Conservation (phyloP, 1,284 basidiomycete genomes). For the Cystobasidiaceae sp. region DNA sequence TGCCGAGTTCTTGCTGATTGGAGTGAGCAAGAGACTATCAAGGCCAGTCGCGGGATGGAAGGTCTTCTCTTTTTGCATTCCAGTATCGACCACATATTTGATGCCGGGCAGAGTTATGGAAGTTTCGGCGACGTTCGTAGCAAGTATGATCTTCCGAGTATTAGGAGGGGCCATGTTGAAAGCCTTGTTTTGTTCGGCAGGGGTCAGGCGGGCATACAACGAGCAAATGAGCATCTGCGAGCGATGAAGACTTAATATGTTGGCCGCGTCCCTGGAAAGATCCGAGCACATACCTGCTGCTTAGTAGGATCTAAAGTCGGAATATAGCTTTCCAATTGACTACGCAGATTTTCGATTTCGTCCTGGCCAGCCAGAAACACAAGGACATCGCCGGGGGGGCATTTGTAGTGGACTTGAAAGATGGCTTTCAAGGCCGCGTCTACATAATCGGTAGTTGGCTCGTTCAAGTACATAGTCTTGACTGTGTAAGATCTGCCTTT, state of each 20-base stretch:
- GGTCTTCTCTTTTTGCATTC: conserved; percentile 91
- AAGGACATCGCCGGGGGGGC: conserved; percentile 78
- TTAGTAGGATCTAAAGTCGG: conserved; percentile 34
- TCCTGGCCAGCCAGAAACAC: conserved; percentile 96
- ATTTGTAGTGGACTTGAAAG: conserved; percentile 79
- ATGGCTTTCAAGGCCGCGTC: conserved; percentile 85
- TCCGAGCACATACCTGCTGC: conserved; percentile 32
- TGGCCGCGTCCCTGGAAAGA: neutral
- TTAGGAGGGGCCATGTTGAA: conserved; percentile 65
- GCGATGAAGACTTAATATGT: neutral
- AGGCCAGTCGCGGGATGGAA: conserved; percentile 63
- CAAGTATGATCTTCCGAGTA: conserved; percentile 81
- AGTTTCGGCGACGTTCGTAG: conserved; percentile 97
- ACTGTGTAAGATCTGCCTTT: conserved; percentile 93
- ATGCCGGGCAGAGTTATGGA: conserved; percentile 96
- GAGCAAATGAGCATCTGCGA: conserved; percentile 65
- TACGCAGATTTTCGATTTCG: conserved; percentile 84
- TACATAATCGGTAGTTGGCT: conserved; percentile 75
- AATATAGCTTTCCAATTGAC: conserved; percentile 60
- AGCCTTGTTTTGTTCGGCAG: conserved; percentile 69
- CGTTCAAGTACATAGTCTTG: conserved; percentile 55
- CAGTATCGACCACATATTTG: conserved; percentile 89
- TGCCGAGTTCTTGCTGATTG: conserved; percentile 83
- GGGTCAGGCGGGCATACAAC: conserved; percentile 78
- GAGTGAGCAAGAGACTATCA: conserved; percentile 75